These are phyloP conservation scores for Bruguiera hainesii DNA, from an alignment of 441 rosid genomes.

Conservation along the genomic window DNA sequence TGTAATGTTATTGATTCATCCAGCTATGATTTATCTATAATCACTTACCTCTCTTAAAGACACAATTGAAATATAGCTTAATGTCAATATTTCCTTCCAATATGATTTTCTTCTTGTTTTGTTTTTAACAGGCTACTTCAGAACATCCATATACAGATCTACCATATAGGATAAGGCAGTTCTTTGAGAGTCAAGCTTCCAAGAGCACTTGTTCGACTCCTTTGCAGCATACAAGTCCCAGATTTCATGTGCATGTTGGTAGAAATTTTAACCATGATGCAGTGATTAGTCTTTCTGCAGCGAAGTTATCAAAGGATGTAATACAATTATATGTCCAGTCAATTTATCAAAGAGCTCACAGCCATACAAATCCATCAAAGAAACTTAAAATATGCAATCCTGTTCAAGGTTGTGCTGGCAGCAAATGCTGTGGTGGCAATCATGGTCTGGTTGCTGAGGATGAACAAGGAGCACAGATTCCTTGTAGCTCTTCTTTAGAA, in stretches of 20 bases:
- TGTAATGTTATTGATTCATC: no score
- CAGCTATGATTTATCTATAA: neutral
- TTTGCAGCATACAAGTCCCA: constrained; percentile 50
- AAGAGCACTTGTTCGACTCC: constrained; percentile 37
- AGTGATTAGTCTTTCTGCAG: constrained; percentile 59
- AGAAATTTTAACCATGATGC: constrained; percentile 48
- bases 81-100: neutral
- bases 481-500: constrained; percentile 34
- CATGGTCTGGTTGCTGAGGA: constrained; percentile 28
- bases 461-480: constrained; percentile 28
- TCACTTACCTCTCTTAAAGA: neutral
- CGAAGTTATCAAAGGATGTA: constrained; percentile 60
- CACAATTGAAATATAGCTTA: neutral
- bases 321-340: constrained; percentile 63
- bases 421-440: constrained; percentile 21
- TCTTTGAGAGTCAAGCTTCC: constrained; percentile 56
- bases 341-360: constrained; percentile 60
- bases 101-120: neutral
- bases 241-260: constrained; percentile 56
- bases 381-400: constrained; percentile 25
- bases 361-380: constrained; percentile 26
- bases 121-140: constrained; percentile 78
- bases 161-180: constrained; percentile 60
- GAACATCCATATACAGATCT: constrained; percentile 55
- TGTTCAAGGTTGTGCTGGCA: constrained; percentile 25